These are phyloP conservation scores for Hymenoscyphus repandus DNA, from an alignment of 2,329 filamentous ascomycete genomes.

Conservation along the genomic window DNA sequence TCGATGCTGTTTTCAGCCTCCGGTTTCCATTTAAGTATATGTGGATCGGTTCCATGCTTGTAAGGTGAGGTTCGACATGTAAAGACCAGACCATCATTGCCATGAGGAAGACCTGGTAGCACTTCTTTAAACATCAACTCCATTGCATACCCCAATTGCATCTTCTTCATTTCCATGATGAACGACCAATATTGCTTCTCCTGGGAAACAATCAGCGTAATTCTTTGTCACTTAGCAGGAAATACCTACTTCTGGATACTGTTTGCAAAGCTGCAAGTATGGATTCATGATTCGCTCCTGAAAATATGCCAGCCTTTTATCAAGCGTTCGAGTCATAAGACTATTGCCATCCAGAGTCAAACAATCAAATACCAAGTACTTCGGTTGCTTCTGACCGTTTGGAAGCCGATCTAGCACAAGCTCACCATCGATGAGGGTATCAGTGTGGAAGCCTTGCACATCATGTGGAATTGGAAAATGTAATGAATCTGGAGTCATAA, in stretches of 20 bases:
- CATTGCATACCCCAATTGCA: constrained; percentile 83
- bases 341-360: constrained; percentile 73
- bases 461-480: constrained; percentile 74
- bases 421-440: constrained; percentile 88
- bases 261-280: constrained; percentile 56
- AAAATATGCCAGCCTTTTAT: constrained; percentile 87
- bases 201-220: neutral
- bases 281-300: constrained; percentile 70
- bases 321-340: constrained; percentile 72
- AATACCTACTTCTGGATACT: constrained; percentile 51
- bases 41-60: constrained; percentile 81
- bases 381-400: constrained; percentile 63
- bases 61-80: constrained; percentile 88
- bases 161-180: constrained; percentile 78
- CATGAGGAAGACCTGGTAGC: constrained; percentile 78
- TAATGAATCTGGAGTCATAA: constrained; percentile 60
- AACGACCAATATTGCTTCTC: constrained; percentile 71
- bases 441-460: constrained; percentile 63
- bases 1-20: constrained; percentile 93
- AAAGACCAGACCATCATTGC: constrained; percentile 96
- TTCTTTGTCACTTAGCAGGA: neutral
- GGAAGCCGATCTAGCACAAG: constrained; percentile 77
- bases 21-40: constrained; percentile 98
- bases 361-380: constrained; percentile 92
- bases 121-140: constrained; percentile 89